A percentile compares a stretch with the other conserved stretches of the same genome.
Conservation (phyloP, 2,329 filamentous ascomycete genomes). For the Stachybotrys elegans region DNA sequence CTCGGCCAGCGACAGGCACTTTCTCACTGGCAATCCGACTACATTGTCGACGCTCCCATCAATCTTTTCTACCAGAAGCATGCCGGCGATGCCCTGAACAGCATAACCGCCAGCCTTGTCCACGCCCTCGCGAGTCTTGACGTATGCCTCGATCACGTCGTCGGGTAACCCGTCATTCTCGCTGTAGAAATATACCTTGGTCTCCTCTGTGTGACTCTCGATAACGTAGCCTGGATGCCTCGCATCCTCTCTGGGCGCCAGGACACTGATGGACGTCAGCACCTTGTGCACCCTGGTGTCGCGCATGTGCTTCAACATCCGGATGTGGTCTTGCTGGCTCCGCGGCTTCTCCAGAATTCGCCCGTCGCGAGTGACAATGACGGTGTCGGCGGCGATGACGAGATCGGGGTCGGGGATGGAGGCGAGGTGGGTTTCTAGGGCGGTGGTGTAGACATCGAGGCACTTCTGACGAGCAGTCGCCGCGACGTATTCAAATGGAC, state of each 20-base stretch:
- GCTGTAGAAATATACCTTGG: constrained; percentile 78
- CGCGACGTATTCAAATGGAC: constrained; percentile 86
- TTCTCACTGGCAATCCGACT: constrained; percentile 78
- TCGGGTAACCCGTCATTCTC: constrained; percentile 57
- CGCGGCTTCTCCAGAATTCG: constrained; percentile 87
- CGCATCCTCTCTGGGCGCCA: constrained; percentile 77
- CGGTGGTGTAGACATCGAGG: constrained; percentile 59
- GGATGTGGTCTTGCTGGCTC: constrained; percentile 72
- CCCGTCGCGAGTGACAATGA: constrained; percentile 73
- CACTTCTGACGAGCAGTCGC: constrained; percentile 82
- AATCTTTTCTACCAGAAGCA: constrained; percentile 83
- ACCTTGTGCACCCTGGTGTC: constrained; percentile 77
- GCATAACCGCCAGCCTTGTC: constrained; percentile 98
- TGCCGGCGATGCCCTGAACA: constrained; percentile 80
- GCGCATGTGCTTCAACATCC: constrained; percentile 77
- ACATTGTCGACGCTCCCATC: constrained; percentile 93
- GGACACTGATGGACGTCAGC: constrained; percentile 77
- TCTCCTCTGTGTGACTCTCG: constrained; percentile 81
- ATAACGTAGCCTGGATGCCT: constrained; percentile 81
- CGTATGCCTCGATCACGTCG: constrained; percentile 75
- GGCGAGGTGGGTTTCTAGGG: constrained; percentile 36
- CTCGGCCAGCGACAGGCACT: constrained; percentile 77
- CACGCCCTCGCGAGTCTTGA: constrained; percentile 80
- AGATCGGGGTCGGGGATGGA: constrained; percentile 66
- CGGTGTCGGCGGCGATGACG: constrained; percentile 85